Evolutionary conservation across 2,329 filamentous ascomycete genomes (phyloP).

Genomic region (Colletotrichum ledebouriae): DNA sequence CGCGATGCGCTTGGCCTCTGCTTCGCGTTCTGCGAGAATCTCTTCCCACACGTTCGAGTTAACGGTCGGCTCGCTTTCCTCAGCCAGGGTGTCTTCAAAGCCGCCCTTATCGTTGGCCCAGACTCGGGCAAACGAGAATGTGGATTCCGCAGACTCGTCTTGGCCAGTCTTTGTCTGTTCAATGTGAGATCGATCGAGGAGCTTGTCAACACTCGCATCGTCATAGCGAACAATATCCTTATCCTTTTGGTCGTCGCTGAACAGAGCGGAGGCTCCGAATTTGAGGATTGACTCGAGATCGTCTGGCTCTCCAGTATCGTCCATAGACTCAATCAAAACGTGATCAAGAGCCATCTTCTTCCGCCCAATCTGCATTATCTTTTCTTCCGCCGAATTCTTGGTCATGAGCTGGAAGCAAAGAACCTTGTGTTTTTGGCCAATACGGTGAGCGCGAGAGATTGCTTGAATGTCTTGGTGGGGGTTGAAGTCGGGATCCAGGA

Average conservation of each 20-base stretch:
- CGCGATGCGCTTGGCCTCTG: constrained; percentile 79
- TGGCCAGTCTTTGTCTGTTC: constrained; percentile 77
- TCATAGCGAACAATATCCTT: constrained; percentile 86
- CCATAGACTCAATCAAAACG: constrained; percentile 92
- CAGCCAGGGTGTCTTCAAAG: constrained; percentile 73
- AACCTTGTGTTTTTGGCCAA: constrained; percentile 96
- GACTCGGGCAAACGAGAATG: constrained; percentile 90
- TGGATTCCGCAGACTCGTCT: constrained; percentile 77
- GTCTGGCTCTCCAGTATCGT: constrained; percentile 82
- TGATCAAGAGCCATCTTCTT: constrained; percentile 98
- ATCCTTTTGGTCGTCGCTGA: constrained; percentile 76
- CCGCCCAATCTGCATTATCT: constrained; percentile 94
- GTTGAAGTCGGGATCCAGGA: constrained; percentile 97
- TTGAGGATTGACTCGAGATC: constrained; percentile 91
- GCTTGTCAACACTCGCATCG: constrained; percentile 82
- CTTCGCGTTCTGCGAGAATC: constrained; percentile 72
- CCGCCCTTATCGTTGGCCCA: constrained; percentile 87
- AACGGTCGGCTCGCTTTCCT: constrained; percentile 63
- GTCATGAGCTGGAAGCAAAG: constrained; percentile 96
- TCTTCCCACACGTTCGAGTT: constrained; percentile 87
- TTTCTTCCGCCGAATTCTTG: constrained; percentile 89
- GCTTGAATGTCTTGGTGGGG: constrained; percentile 98
- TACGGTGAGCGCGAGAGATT: constrained; percentile 92
- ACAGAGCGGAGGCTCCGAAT: constrained; percentile 88
- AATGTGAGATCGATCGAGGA: constrained; percentile 87